phyloP scores from a whole-genome alignment of 192 early-diverging fungal genomes.

The Allomyces javanicus region DNA sequence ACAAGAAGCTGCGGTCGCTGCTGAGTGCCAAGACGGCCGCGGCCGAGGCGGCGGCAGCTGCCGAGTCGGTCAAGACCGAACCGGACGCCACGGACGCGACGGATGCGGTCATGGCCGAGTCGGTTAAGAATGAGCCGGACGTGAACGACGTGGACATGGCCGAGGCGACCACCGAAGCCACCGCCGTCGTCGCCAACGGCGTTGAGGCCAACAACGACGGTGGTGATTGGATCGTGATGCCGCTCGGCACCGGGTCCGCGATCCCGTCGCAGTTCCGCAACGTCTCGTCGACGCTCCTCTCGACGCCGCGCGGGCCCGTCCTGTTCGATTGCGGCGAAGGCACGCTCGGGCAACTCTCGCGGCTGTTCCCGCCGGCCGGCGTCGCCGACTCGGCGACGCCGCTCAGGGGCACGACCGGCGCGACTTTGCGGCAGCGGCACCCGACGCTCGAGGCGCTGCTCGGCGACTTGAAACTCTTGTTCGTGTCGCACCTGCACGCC shows the following conservation, averaged over 20 bases:
- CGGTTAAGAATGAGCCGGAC: not conserved
- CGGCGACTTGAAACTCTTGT: slow-evolving; percentile 41
- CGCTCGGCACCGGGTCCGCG: slow-evolving; percentile 82
- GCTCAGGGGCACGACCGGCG: too few species aligned
- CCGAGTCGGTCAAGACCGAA: too few species aligned
- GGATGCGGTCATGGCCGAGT: slow-evolving; percentile 10
- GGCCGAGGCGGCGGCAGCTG: too few species aligned
- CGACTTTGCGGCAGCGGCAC: slow-evolving; percentile 7
- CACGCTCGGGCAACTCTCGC: slow-evolving; percentile 61
- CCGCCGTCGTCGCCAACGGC: not conserved
- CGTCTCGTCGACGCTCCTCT: slow-evolving; percentile 64
- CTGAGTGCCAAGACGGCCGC: too few species aligned
- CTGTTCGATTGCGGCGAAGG: slow-evolving; percentile 84
- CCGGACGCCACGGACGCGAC: slow-evolving; percentile 5
- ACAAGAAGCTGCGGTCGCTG: too few species aligned
- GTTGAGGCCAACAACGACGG: not conserved
- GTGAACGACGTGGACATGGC: slow-evolving; percentile 8
- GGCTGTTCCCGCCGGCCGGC: slow-evolving; percentile 39
- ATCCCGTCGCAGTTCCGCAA: slow-evolving; percentile 81
- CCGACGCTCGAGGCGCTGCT: slow-evolving; percentile 27
- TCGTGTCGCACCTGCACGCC: slow-evolving; percentile 91
- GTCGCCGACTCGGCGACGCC: too few species aligned
- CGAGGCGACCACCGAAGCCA: not conserved
- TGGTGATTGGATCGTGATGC: slow-evolving; percentile 25
- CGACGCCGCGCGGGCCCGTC: slow-evolving; percentile 39